A percentile compares a stretch with the other conserved stretches of the same genome.
Conservation (phyloP, 106 monocot genomes). For the Alisma plantagoaquatica region DNA sequence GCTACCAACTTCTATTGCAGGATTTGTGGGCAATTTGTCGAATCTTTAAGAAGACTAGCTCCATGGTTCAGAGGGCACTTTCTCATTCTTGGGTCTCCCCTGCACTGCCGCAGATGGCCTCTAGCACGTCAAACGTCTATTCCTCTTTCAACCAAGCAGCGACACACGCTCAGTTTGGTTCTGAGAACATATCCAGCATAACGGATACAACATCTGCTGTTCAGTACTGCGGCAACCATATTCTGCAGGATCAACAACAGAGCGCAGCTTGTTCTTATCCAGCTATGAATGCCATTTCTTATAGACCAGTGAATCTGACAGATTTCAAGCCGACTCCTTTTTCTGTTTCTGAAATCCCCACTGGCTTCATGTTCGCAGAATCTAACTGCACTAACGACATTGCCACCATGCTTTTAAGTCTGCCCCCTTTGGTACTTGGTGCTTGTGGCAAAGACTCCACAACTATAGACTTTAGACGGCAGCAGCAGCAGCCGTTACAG, state of each 20-base stretch:
- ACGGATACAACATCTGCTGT: constrained; percentile 18
- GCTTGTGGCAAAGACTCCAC: constrained; percentile 13
- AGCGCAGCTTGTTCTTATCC: constrained; percentile 14
- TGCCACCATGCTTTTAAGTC: constrained; percentile 34
- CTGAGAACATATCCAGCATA: constrained; percentile 14
- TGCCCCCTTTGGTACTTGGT: constrained; percentile 21
- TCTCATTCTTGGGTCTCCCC: constrained; percentile 71
- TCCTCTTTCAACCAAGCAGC: constrained; percentile 15
- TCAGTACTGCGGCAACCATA: constrained; percentile 32
- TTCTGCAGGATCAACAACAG: constrained; percentile 15
- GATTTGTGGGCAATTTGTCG: constrained; percentile 97
- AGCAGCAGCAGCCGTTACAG: constrained; percentile 22
- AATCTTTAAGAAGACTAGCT: constrained; percentile 92
- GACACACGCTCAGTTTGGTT: no score
- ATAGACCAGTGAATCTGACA: constrained; percentile 5
- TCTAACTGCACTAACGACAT: constrained; percentile 25
- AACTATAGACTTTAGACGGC: constrained; percentile 27
- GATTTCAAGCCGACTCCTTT: constrained; percentile 10
- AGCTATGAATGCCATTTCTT: constrained; percentile 12
- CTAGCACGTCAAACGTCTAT: constrained; percentile 20
- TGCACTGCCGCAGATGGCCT: constrained; percentile 25
- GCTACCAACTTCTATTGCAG: no score
- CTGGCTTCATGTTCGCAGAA: constrained; percentile 33
- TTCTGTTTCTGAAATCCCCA: constrained; percentile 14
- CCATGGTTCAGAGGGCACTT: constrained; percentile 70